A percentile compares a stretch with the other conserved stretches of the same genome.
Evolutionary conservation across 2,329 filamentous ascomycete genomes (phyloP).

Genomic region (Cladosporium austrohemisphaericum): DNA sequence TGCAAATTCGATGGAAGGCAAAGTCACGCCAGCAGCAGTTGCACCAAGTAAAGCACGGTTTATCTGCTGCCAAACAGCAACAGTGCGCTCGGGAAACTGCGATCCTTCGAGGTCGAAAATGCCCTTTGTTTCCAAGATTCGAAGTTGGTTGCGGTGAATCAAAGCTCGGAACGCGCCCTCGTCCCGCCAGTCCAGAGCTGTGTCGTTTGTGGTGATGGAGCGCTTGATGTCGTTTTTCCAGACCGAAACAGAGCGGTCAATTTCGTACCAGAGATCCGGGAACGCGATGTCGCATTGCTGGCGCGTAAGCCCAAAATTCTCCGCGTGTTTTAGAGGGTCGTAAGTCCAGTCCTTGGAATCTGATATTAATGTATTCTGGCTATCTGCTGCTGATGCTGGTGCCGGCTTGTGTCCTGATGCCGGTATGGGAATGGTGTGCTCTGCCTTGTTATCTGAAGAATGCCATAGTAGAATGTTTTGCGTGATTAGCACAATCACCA

Average conservation of each 20-base stretch:
- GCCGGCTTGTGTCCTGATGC: background rate
- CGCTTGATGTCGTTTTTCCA: slow-evolving; percentile 20
- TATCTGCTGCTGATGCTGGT: background rate
- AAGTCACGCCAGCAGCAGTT: slow-evolving; percentile 32
- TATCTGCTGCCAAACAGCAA: slow-evolving; percentile 44
- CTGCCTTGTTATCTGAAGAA: background rate
- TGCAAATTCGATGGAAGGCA: slow-evolving; percentile 49
- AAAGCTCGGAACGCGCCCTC: slow-evolving; percentile 27
- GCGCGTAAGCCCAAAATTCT: slow-evolving; percentile 20
- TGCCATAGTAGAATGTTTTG: slow-evolving; percentile 12
- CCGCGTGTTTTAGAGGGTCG: slow-evolving; percentile 15
- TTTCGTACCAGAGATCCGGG: slow-evolving; percentile 28
- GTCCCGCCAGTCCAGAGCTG: slow-evolving; percentile 23
- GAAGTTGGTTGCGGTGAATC: slow-evolving; percentile 31
- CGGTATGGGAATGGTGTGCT: background rate
- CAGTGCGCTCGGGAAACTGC: slow-evolving; percentile 20
- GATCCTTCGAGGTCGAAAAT: slow-evolving; percentile 24
- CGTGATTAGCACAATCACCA: slow-evolving; percentile 4
- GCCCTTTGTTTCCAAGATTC: slow-evolving; percentile 26
- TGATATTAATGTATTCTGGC: background rate
- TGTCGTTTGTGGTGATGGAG: slow-evolving; percentile 23
- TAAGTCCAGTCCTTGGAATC: slow-evolving; percentile 2
- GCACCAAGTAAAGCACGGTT: slow-evolving; percentile 42
- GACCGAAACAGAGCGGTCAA: slow-evolving; percentile 26
- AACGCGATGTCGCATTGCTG: slow-evolving; percentile 28